Evolutionary conservation across 2,329 filamentous ascomycete genomes (phyloP).

Genomic region (Neophaeococcomyces mojaviensis): DNA sequence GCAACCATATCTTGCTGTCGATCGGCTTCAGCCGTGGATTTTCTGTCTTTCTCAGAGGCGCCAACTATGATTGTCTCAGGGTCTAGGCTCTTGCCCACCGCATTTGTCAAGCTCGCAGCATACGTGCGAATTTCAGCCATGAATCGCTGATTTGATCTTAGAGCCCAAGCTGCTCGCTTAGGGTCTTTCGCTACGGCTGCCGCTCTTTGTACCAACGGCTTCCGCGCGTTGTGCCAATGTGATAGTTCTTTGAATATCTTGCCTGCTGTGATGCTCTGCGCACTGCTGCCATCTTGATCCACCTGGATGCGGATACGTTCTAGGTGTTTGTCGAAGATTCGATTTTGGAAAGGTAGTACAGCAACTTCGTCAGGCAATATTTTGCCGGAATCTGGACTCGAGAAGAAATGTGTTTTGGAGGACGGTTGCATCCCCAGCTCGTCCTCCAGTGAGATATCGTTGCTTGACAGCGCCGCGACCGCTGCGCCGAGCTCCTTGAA

Average conservation of each 20-base stretch:
- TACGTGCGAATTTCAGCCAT: slow-evolving; percentile 63
- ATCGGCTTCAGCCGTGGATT: too few species aligned
- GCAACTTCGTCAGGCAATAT: too few species aligned
- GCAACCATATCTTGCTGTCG: too few species aligned
- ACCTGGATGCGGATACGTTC: slow-evolving; percentile 22
- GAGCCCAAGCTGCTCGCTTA: slow-evolving; percentile 31
- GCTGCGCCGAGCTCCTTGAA: background rate
- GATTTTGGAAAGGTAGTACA: slow-evolving; percentile 24
- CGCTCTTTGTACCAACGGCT: slow-evolving; percentile 4
- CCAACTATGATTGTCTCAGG: slow-evolving; percentile 55
- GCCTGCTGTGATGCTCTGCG: slow-evolving; percentile 11
- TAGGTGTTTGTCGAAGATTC: slow-evolving; percentile 26
- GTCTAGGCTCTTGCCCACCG: slow-evolving; percentile 54
- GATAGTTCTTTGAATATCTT: slow-evolving; percentile 27
- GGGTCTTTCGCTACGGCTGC: slow-evolving; percentile 18
- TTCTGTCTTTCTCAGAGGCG: slow-evolving; percentile 12
- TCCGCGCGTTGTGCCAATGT: slow-evolving; percentile 30
- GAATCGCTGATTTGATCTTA: slow-evolving; percentile 52
- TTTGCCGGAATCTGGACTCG: too few species aligned
- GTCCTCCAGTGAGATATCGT: background rate
- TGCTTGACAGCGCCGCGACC: background rate
- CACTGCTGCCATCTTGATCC: slow-evolving; percentile 9
- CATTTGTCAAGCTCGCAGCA: slow-evolving; percentile 61
- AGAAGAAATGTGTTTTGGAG: too few species aligned
- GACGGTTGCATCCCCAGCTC: background rate